phyloP scores from a whole-genome alignment of 2,329 filamentous ascomycete species.

The Trichoderma asperellum region DNA sequence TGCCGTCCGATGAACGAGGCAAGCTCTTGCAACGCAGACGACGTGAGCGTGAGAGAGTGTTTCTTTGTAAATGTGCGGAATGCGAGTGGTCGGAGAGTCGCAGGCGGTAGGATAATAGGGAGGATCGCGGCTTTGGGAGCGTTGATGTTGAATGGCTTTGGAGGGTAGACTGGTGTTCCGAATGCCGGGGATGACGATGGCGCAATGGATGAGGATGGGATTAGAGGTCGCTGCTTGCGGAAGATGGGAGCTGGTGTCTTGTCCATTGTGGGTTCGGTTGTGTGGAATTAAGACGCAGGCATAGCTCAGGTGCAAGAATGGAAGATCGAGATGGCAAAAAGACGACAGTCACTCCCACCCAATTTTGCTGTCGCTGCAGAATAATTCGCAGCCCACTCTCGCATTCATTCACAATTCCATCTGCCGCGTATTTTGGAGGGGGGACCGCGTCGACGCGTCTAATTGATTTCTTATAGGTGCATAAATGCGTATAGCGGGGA shows the following conservation, averaged over 20 bases:
- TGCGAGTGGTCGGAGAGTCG: constrained; percentile 84
- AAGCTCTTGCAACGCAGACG: constrained; percentile 80
- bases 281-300: constrained; percentile 11
- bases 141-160: constrained; percentile 64
- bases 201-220: constrained; percentile 60
- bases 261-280: constrained; percentile 40
- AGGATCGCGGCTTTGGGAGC: constrained; percentile 69
- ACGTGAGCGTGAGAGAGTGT: constrained; percentile 89
- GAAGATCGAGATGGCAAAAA: neutral
- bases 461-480: constrained; percentile 42
- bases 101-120: constrained; percentile 85
- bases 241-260: constrained; percentile 46
- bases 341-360: neutral
- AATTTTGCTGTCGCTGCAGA: neutral
- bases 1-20: constrained; percentile 90
- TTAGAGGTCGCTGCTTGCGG: constrained; percentile 42
- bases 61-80: constrained; percentile 98
- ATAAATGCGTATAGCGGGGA: constrained; percentile 33
- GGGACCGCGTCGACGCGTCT: constrained; percentile 46
- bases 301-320: neutral
- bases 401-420: neutral
- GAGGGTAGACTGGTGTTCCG: constrained; percentile 80
- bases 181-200: constrained; percentile 91
- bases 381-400: neutral
- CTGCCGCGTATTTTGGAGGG: constrained; percentile 25